Evolutionary conservation across 164 flowering plant genomes (phyloP).

Genomic region (Vitis vinifera): DNA sequence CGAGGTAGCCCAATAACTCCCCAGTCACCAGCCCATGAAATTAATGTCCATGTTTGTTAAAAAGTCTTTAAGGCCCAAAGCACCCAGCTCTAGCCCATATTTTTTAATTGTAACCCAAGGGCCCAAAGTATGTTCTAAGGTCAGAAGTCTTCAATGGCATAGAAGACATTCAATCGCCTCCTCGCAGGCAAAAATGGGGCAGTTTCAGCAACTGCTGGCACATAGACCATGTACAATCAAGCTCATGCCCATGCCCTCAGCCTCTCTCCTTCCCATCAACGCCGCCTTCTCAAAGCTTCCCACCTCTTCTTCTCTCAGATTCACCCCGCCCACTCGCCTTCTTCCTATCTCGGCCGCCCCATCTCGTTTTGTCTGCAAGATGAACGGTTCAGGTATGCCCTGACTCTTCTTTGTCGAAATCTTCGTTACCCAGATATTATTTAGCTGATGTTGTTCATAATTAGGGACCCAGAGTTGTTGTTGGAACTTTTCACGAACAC

Average conservation of each 20-base stretch:
- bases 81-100: too few relatives aligned
- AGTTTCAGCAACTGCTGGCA: constrained; percentile 12
- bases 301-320: constrained; percentile 3
- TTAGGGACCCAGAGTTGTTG: background rate
- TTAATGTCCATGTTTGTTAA: too few relatives aligned
- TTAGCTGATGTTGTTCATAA: background rate
- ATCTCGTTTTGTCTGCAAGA: constrained; percentile 32
- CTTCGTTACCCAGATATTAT: background rate
- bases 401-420: background rate
- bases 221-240: constrained; percentile 3
- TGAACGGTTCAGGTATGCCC: constrained; percentile 41
- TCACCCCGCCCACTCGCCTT: background rate
- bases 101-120: too few relatives aligned
- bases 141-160: too few relatives aligned
- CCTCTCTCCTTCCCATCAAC: background rate
- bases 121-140: too few relatives aligned
- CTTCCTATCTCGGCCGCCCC: constrained; percentile 14
- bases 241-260: constrained; percentile 1
- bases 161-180: too few relatives aligned
- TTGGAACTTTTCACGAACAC: constrained; percentile 18
- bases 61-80: too few relatives aligned
- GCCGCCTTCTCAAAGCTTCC: background rate
- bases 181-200: constrained; percentile 12
- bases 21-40: too few relatives aligned
- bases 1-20: too few relatives aligned